A percentile compares a stretch with the other conserved stretches of the same genome.
phyloP scores from a whole-genome alignment of 2,329 filamentous ascomycete genomes.

The Cladophialophora chaetospira region DNA sequence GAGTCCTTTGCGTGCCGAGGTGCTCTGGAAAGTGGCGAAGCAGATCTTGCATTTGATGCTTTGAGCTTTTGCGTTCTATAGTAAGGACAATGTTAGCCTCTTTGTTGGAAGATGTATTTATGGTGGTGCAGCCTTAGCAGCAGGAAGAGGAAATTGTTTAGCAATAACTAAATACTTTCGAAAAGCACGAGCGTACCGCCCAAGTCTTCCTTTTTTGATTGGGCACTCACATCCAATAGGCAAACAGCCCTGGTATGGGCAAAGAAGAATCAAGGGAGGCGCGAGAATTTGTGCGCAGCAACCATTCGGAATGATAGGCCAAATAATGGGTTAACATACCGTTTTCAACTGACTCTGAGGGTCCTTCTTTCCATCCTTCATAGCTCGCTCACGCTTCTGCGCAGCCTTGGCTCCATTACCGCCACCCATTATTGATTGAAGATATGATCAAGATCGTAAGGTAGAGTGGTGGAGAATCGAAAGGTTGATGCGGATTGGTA shows the following conservation, averaged over 20 bases:
- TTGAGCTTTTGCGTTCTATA: conserved; percentile 71
- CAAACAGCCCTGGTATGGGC: no score
- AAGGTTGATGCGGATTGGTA: no score
- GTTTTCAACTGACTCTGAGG: conserved; percentile 69
- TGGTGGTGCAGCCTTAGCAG: no score
- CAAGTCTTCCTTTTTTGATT: no score
- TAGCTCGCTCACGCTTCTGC: conserved; percentile 73
- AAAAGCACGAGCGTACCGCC: no score
- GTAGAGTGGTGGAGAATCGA: no score
- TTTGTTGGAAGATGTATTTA: no score
- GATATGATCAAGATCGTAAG: not conserved
- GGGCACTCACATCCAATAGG: no score
- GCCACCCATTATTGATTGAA: conserved; percentile 19
- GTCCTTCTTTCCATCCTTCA: conserved; percentile 58
- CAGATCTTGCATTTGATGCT: conserved; percentile 76
- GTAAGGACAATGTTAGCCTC: not conserved
- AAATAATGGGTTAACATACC: conserved; percentile 56
- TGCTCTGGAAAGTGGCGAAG: conserved; percentile 78
- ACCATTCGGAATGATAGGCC: not conserved
- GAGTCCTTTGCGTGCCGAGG: conserved; percentile 70
- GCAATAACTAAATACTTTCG: no score
- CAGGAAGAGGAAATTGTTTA: no score
- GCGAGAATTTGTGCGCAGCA: not conserved
- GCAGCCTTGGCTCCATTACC: conserved; percentile 62
- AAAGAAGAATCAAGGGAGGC: no score